phyloP scores from a whole-genome alignment of 2,329 filamentous ascomycete species.

The Mycogone perniciosa region DNA sequence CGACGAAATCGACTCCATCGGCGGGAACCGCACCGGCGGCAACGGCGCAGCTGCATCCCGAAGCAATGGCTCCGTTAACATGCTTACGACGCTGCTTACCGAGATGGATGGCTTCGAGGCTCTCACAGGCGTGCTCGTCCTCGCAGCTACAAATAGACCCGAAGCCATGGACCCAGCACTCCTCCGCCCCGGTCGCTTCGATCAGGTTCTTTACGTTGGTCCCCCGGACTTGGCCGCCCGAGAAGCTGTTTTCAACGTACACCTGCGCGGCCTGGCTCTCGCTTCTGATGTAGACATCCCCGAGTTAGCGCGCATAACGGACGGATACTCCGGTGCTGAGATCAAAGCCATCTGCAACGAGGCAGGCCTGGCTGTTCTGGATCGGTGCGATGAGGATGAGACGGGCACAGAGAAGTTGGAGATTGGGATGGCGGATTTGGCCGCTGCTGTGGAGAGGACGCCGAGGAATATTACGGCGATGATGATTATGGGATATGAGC shows the following conservation, averaged over 20 bases:
- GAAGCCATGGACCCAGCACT: constrained; percentile 81
- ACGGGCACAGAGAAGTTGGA: constrained; percentile 24
- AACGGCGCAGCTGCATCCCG: constrained; percentile 32
- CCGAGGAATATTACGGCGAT: constrained; percentile 53
- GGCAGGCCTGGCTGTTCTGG: constrained; percentile 38
- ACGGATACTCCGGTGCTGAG: constrained; percentile 83
- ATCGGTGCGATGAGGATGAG: constrained; percentile 27
- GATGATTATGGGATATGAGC: constrained; percentile 53
- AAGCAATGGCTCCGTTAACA: constrained; percentile 58
- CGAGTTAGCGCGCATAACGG: constrained; percentile 55
- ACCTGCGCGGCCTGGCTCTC: constrained; percentile 55
- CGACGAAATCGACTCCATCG: constrained; percentile 90
- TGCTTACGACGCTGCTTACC: constrained; percentile 81
- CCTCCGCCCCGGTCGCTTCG: constrained; percentile 78
- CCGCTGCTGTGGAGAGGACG: constrained; percentile 37
- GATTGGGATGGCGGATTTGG: constrained; percentile 38
- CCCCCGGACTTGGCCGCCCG: constrained; percentile 69
- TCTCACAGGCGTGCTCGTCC: constrained; percentile 73
- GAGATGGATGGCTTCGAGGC: constrained; percentile 95
- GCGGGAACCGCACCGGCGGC: constrained; percentile 41
- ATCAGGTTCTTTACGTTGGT: constrained; percentile 78
- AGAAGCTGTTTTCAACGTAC: constrained; percentile 67
- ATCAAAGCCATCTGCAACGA: constrained; percentile 51
- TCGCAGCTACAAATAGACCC: constrained; percentile 88
- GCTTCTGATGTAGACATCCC: constrained; percentile 58